Percentiles rank a stretch among this genome's conserved stretches.
Conservation (phyloP, 768 basidiomycete genomes). For the Calocybe gangraenosa region DNA sequence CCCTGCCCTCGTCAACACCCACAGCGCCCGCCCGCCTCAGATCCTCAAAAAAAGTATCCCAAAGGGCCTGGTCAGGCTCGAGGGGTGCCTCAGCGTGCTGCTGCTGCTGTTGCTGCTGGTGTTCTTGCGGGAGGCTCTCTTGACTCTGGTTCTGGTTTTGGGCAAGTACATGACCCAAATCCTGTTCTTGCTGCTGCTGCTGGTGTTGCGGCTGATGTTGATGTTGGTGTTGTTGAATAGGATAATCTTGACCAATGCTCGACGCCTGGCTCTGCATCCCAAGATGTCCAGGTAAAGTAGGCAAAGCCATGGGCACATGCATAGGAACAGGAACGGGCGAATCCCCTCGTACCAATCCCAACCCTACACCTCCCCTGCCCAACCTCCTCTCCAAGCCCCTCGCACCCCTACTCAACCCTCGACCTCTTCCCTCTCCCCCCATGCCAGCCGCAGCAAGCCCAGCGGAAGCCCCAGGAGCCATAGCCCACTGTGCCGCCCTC, state of each 20-base stretch:
- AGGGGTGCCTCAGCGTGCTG: not conserved
- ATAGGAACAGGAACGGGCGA: not conserved
- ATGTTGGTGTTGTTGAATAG: no score
- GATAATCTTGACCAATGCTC: no score
- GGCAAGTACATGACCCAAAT: no score
- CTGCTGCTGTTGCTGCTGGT: not conserved
- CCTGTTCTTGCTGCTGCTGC: no score
- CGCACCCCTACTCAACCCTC: slow-evolving; percentile 1
- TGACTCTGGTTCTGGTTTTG: no score
- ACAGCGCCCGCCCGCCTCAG: slow-evolving; percentile 9
- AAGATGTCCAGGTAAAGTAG: no score
- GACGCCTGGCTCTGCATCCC: not conserved
- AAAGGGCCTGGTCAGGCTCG: slow-evolving; percentile 7
- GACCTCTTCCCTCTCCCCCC: slow-evolving; percentile 5
- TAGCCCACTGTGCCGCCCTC: slow-evolving; percentile 25
- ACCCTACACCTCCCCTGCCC: not conserved
- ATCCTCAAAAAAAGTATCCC: slow-evolving; percentile 17
- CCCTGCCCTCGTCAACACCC: not conserved
- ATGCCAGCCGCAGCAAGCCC: slow-evolving; percentile 5
- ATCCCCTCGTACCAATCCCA: not conserved
- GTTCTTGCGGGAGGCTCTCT: no score
- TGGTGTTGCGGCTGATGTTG: no score
- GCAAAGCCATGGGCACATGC: not conserved
- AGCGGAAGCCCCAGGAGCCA: not conserved
- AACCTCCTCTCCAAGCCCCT: slow-evolving; percentile 3